Evolutionary conservation across 169 alveolate genomes (phyloP), one percentile per base, ranked within the genome.

Genomic region (Plasmodium billcollinsi): DNA sequence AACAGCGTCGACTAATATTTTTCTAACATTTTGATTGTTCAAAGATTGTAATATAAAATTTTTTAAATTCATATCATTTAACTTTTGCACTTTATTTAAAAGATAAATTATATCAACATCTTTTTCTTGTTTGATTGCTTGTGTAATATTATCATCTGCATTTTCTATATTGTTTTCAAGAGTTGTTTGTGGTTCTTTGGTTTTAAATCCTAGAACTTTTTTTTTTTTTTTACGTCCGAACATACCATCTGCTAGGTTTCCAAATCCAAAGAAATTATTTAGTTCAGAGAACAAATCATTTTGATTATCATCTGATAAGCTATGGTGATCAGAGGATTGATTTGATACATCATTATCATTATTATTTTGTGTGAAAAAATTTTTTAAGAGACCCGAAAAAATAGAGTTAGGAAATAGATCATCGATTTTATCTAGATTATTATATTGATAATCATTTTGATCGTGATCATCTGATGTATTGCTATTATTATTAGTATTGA

Each of bases 11-110:
- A 85, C 69, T 26, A 85, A 61, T 8, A 85, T 85, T 29, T 65
- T 85, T 24, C 92, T 54, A 4, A 85, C 45, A 65, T 47, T 85
- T 47, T 85, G 66, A 71, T 85, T 85, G 52, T 71, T 85, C 20
- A 85, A 73, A 21, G 92, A 85, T 43, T 85, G 92, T n/a, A 85
- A 20, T 12, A 85, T 85, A 74, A 85, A 85, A 65, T 73, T 85
- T 61, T 85, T 85, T 65, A 85, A 71, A 47, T 85, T 85, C 0
- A 15, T 66, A 59, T 85, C 92, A 61, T 85, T 85, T 21, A 85
- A 52, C 54, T 85, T 85, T 65, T 85, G 70, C 33, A 85, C 92
- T 24, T 85, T 85, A 49, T 85, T 59, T 15, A 85, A 45, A 49
- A 85, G 59, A 49, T 71, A 85, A 4, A 85, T 85, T 14, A 85